Base-by-base conservation (phyloP, 148 eudicot species). In the Chenopodium quinoa region DNA sequence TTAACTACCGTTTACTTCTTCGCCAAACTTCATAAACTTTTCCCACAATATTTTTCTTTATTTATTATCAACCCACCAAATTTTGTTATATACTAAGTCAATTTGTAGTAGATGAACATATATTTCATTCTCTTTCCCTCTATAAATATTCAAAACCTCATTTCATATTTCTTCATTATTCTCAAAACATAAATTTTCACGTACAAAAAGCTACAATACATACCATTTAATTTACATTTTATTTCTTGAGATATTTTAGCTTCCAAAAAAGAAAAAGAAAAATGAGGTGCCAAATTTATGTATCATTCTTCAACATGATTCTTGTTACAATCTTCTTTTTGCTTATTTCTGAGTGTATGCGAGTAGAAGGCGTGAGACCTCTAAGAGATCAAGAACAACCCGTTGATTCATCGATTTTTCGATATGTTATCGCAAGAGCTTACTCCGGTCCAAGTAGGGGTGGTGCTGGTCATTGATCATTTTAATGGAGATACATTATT, bases 401-500 rank as follows among this genome's bases (percentile, higher is more conserved):
- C 54, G 10, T 22, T 16, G 63, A 75, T 9, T 44, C 66, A 0
- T 47, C 79, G 0, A 47, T 69, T 27, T 47, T 76, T n/a, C 77
- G 63, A 8, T 7, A 76, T 16, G 3, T 84, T 34, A 27, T 84
- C 44, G 76, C 0, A 64, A 63, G 60, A 70, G 86, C 83, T 1
- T 74, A 84, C 52, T 71, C 86, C 16, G 86, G 83, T 48, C 86
- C 86, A 13, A 84, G 83, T 58, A 72, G 64, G 7, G 73, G 83
- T 1, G 86, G 86, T 25, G 86, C 72, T 75, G 86, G 86, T 73
- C 86, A 84, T 62, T 84, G 77, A 84, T 80, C 74, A 16, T 40
- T 1, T 40, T 40, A 6, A 40, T 40, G 7, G 44, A 40, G 44
- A 4, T 40, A 40, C 44, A 40, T 40, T 40, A 27, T 27, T 27